A percentile compares a stretch with the other conserved stretches of the same genome.
phyloP scores from a whole-genome alignment of 345 rosid genomes.

The Aegle marmelos region DNA sequence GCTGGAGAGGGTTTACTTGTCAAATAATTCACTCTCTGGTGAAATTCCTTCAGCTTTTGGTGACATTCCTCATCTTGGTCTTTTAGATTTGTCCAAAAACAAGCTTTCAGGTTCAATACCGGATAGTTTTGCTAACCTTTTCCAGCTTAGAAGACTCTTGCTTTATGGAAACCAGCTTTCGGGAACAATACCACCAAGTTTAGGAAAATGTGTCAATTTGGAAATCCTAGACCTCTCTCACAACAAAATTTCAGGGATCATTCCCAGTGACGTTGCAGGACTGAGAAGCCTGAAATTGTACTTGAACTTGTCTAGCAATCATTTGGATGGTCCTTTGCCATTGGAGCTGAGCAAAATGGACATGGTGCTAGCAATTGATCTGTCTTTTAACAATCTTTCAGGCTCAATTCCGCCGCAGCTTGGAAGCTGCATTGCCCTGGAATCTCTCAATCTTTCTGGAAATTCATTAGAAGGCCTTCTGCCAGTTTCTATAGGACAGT shows the following conservation, averaged over 20 bases:
- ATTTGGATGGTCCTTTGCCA: conserved; percentile 63
- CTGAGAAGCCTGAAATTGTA: conserved; percentile 78
- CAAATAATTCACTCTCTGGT: conserved; percentile 67
- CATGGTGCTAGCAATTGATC: conserved; percentile 87
- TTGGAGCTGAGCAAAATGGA: conserved; percentile 90
- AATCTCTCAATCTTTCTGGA: conserved; percentile 69
- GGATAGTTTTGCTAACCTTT: conserved; percentile 67
- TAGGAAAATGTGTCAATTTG: conserved; percentile 67
- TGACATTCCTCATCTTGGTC: conserved; percentile 68
- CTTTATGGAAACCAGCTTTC: conserved; percentile 64
- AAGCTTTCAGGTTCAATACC: conserved; percentile 78
- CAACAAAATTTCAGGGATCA: conserved; percentile 60
- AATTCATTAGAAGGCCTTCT: conserved; percentile 56
- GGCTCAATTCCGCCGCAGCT: conserved; percentile 70
- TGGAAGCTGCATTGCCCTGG: conserved; percentile 87
- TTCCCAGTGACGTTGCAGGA: conserved; percentile 66
- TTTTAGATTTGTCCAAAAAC: conserved; percentile 79
- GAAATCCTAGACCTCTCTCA: conserved; percentile 85
- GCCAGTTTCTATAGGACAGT: conserved; percentile 62
- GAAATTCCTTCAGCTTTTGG: conserved; percentile 75
- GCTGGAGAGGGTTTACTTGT: conserved; percentile 79
- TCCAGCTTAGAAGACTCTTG: conserved; percentile 68
- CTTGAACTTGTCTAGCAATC: conserved; percentile 78
- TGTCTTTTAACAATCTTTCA: conserved; percentile 71
- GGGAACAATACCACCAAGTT: conserved; percentile 66